Base-by-base conservation (phyloP, 1,284 basidiomycete species). In the Trichosporon faecale region DNA sequence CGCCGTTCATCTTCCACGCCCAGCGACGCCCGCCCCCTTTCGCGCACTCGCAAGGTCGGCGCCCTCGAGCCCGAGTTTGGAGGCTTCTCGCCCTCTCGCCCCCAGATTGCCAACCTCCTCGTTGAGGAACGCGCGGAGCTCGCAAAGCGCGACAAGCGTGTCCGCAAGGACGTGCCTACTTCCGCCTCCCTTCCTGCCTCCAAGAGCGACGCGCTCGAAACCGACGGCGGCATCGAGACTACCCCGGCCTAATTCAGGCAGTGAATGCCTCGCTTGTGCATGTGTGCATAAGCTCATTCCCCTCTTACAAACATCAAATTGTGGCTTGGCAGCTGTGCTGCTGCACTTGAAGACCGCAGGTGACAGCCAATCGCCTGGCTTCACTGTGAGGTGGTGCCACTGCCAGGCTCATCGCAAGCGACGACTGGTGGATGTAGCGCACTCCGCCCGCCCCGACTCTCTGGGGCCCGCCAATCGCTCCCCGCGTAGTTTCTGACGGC, bases 21-120 rank as follows among this genome's bases (percentile, higher is more conserved):
- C 16, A 61, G 57, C 29, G 27, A 31, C 57, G 57, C 12, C 18
- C 57, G 57, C 18, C 29, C 57, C 14, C 27, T 31, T 7, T 18
- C 18, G 57, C 27, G 27, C 14, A n/a, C 18, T 5, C 55, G 29
- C 27, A 29, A 61, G 29, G 25, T 57, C 25, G 27, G 27, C 55
- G 27, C 25, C 27, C 27, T 61, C 3, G 57, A 61, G 57, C 57
- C 52, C 40, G 61, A 68, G n/a, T 68, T 68, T 27, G 61, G 37
- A 40, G 68, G 68, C 21, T 72, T 72, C 29, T 69, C 71, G 8
- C 71, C 71, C 0, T 70, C 71, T 1, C 66, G 71, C 7, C 71
- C 71, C 9, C 65, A 66, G n/a, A 52, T 70, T n/a, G 61, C 66
- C 37, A 68, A 70, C 63, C 67, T 72, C 1, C 25, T 70, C 9